These are phyloP conservation scores for Didymella pinodella DNA, from an alignment of 2,329 filamentous ascomycete species.

Conservation along the genomic window DNA sequence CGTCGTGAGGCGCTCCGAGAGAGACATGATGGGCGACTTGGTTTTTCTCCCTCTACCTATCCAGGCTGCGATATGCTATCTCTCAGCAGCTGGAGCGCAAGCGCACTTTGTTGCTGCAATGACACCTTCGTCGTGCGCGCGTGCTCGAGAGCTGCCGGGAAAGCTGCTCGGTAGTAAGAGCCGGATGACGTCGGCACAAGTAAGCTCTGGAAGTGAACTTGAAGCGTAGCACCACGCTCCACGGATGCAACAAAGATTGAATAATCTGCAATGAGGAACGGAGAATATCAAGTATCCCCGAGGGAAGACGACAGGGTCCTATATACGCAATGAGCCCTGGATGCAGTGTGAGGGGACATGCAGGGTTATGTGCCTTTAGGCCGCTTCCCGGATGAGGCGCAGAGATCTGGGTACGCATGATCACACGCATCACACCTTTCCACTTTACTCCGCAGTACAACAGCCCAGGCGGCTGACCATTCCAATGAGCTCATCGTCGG, in stretches of 20 bases:
- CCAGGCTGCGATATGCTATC: neutral
- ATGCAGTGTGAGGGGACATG: slow-evolving; percentile 29
- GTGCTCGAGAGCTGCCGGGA: slow-evolving; percentile 10
- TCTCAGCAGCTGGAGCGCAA: neutral
- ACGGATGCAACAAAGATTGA: neutral
- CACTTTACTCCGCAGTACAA: slow-evolving; percentile 25
- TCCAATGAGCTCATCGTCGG: slow-evolving; percentile 16
- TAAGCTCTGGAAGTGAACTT: slow-evolving; percentile 5
- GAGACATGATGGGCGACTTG: slow-evolving; percentile 44
- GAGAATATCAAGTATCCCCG: neutral
- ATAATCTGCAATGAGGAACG: neutral
- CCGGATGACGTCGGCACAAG: slow-evolving; percentile 12
- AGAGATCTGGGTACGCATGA: slow-evolving; percentile 33
- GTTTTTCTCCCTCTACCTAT: neutral
- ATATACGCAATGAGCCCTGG: slow-evolving; percentile 24
- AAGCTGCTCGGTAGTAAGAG: slow-evolving; percentile 6
- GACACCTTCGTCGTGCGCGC: slow-evolving; percentile 10
- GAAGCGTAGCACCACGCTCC: slow-evolving; percentile 1
- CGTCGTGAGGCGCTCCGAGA: slow-evolving; percentile 50
- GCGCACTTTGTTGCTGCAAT: slow-evolving; percentile 2
- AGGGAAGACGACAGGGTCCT: slow-evolving; percentile 19
- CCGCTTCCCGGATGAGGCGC: slow-evolving; percentile 24
- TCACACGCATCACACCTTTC: slow-evolving; percentile 22
- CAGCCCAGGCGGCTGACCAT: slow-evolving; percentile 19
- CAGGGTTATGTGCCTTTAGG: slow-evolving; percentile 22